Conservation (phyloP, 352 stramenopile genomes). For the Phytophthora capsici region DNA sequence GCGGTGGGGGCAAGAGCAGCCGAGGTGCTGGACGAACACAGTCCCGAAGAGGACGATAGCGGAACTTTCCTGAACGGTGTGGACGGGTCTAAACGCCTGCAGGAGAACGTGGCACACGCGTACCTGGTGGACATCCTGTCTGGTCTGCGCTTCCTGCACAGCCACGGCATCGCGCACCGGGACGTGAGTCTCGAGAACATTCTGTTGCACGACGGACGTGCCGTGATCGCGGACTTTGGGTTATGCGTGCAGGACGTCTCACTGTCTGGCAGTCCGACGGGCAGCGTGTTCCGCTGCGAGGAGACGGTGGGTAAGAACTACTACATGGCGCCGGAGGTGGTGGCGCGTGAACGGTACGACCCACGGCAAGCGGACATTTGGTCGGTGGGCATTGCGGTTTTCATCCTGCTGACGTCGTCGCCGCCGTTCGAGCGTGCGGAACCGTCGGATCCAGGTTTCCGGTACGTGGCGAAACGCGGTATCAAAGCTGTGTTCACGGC, state of each 20-base stretch:
- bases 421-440: conserved; percentile 92
- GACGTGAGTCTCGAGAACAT: conserved; percentile 99
- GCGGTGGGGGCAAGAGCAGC: background rate
- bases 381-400: conserved; percentile 93
- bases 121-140: conserved; percentile 78
- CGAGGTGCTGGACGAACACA: background rate
- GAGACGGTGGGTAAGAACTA: conserved; percentile 93
- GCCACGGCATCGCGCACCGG: conserved; percentile 86
- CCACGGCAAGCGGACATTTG: conserved; percentile 93
- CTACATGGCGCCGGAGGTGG: conserved; percentile 98
- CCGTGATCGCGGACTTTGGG: conserved; percentile 77
- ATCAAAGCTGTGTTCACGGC: conserved; percentile 76
- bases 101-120: conserved; percentile 49
- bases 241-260: conserved; percentile 62
- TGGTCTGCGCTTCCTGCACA: conserved; percentile 72
- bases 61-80: conserved; percentile 27
- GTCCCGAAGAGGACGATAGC: conserved; percentile 11
- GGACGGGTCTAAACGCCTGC: conserved; percentile 41
- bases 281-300: conserved; percentile 46
- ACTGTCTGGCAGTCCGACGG: background rate
- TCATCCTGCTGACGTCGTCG: conserved; percentile 94
- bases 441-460: conserved; percentile 87
- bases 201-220: conserved; percentile 73
- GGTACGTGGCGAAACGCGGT: conserved; percentile 80
- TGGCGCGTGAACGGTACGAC: conserved; percentile 88